Base-by-base conservation (phyloP, 2,329 filamentous ascomycete species). In the Dactylellina sp. region DNA sequence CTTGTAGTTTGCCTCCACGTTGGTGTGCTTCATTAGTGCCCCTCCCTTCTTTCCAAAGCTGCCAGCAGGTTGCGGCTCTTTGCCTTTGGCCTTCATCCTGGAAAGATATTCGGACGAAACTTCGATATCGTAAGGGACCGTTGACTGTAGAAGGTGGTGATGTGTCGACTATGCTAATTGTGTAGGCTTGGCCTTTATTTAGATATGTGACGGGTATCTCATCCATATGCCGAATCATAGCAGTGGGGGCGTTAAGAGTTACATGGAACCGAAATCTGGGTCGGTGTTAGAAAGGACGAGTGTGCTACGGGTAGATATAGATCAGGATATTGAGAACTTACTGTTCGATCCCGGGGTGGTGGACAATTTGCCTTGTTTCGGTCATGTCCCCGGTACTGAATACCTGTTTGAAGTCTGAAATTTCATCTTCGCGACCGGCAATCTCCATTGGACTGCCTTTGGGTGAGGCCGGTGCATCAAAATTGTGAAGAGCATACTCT, bases 151-250 rank as follows among this genome's bases (percentile, higher is more conserved):
- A 82, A 0, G 85, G 84, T 1, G 90, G 87, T 4, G 85, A 84
- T 0, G 91, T 95, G 79, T 99, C 95, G 50, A 91, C 84, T 25
- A 99, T 86, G 1, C 91, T 91, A 16, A 99, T 84, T 0, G 91
- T 91, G 80, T 99, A 99, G 14, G 93, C 92, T 80, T 98, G 94
- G 22, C 94, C 93, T 82, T 98, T 98, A 83, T 99, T 99, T 16
- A 99, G 86, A 80, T 99, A 99, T 0, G 94, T 97, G n/a, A 98
- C 88, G 0, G 95, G 95, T 22, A 98, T 96, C 80, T 98, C 94
- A 72, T 96, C 91, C 0, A 88, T 82, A 75, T 93, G 89, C 81
- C 91, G 96, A 79, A 96, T 90, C 95, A 98, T 99, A 6, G 95
- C 95, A 0, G 95, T 99, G 1, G 94, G 93, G 0, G 95, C 94